These are phyloP conservation scores for Vanrija sp. DNA, from an alignment of 1,284 basidiomycete genomes.

Conservation along the genomic window DNA sequence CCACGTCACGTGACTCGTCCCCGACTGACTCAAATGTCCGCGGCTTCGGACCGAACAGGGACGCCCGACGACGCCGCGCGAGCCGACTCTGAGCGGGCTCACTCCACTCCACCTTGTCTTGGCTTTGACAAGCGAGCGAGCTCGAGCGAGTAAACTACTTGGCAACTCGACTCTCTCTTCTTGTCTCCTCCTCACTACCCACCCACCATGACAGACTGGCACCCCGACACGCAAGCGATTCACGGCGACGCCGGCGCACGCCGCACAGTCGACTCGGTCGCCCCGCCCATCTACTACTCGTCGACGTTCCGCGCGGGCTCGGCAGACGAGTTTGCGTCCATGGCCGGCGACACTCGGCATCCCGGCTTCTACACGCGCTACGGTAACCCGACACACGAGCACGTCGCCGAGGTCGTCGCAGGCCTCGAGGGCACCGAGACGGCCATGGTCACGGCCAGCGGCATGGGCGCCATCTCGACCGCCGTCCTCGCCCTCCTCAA, in stretches of 20 bases:
- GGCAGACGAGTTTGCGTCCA: conserved; percentile 6
- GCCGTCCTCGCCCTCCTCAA: conserved; percentile 5
- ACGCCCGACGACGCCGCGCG: no score
- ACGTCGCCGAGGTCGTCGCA: conserved; percentile 6
- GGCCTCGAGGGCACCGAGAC: conserved; percentile 12
- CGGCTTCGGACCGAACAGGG: no score
- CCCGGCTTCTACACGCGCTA: conserved; percentile 13
- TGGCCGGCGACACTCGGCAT: conserved; percentile 7
- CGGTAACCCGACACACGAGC: conserved; percentile 16
- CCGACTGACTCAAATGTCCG: no score
- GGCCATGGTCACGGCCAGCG: conserved; percentile 9
- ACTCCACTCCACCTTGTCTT: no score
- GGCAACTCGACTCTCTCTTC: not conserved
- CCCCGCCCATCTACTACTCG: conserved; percentile 12
- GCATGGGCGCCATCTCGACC: conserved; percentile 13
- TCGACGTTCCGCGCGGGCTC: conserved; percentile 11
- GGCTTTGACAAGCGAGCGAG: no score
- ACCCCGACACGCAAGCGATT: conserved; percentile 10
- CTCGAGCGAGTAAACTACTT: no score
- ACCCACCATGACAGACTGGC: not conserved
- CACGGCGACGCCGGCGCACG: not conserved
- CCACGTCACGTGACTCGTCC: no score
- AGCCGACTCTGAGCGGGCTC: no score
- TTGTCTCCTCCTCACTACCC: not conserved
- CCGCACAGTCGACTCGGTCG: conserved; percentile 6